Conservation (phyloP, 2,329 filamentous ascomycete genomes). For the Sporothrix euskadiensis region DNA sequence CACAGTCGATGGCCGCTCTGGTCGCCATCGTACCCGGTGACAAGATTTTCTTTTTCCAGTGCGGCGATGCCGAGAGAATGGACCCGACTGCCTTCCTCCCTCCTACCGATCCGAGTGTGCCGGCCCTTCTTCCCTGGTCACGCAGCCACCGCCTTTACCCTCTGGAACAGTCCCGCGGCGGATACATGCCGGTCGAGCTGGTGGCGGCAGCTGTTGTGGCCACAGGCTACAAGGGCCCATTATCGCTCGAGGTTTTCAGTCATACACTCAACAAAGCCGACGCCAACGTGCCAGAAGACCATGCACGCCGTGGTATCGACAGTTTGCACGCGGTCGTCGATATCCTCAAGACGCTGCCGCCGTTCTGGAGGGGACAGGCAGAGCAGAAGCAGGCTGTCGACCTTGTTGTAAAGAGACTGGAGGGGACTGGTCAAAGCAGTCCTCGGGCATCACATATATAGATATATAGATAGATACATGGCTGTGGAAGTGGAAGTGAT, state of each 20-base stretch:
- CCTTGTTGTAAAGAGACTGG: neutral
- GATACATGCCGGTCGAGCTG: slow-evolving; percentile 11
- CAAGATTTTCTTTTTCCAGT: slow-evolving; percentile 20
- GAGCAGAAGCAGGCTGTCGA: neutral
- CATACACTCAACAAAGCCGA: neutral
- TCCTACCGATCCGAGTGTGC: neutral
- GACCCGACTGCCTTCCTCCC: neutral
- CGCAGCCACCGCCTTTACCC: slow-evolving; percentile 11
- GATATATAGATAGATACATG: neutral
- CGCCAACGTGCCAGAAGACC: neutral
- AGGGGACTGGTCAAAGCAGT: neutral
- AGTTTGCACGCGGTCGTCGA: neutral
- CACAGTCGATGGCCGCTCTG: neutral
- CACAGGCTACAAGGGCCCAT: neutral
- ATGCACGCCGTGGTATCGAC: neutral
- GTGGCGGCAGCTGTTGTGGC: slow-evolving; percentile 2
- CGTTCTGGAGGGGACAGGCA: neutral
- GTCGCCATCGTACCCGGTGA: slow-evolving; percentile 3
- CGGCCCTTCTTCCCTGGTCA: slow-evolving; percentile 2
- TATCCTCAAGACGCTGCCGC: neutral
- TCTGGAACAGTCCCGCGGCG: neutral
- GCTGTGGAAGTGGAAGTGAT: too few relatives aligned
- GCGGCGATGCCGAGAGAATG: slow-evolving; percentile 9
- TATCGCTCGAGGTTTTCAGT: slow-evolving; percentile 2
- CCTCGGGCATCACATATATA: neutral